Percentiles rank a stretch among this genome's conserved stretches.
Evolutionary conservation across 2,329 filamentous ascomycete genomes (phyloP).

Genomic region (Phaeomoniella chlamydospora): DNA sequence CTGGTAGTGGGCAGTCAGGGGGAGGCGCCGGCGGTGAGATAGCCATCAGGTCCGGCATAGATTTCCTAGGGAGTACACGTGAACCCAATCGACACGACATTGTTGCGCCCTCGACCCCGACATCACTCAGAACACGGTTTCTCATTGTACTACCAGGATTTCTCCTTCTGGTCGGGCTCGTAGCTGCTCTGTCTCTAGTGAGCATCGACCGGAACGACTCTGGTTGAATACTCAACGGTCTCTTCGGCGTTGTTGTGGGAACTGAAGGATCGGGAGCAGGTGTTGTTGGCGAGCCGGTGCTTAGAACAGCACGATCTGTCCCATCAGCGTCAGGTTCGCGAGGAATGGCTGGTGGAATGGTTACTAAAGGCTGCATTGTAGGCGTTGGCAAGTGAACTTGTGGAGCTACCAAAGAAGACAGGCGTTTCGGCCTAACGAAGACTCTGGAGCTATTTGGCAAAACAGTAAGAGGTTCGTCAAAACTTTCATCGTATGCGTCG

Average conservation of each 20-base stretch:
- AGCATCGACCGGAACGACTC: not conserved
- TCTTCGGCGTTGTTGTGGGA: not conserved
- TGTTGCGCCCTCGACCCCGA: too few species aligned
- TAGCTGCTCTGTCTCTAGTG: not conserved
- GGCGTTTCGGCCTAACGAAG: constrained; percentile 1
- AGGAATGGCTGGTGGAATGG: constrained; percentile 1
- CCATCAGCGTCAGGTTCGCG: too few species aligned
- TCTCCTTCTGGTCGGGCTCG: not conserved
- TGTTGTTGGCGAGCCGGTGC: too few species aligned
- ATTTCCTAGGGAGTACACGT: constrained; percentile 5
- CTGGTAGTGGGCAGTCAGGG: constrained; percentile 17
- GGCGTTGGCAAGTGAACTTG: constrained; percentile 5
- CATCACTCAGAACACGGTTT: too few species aligned
- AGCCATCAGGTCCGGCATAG: constrained; percentile 7
- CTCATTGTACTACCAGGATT: not conserved
- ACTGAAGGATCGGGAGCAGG: too few species aligned
- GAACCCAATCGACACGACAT: constrained; percentile 6
- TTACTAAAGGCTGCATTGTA: constrained; percentile 4
- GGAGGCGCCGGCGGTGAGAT: constrained; percentile 16
- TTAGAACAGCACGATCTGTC: too few species aligned
- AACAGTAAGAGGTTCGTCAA: not conserved
- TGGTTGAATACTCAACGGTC: not conserved
- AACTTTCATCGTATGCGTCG: constrained; percentile 1
- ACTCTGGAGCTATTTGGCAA: not conserved
- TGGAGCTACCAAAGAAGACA: constrained; percentile 7